Base-by-base conservation (phyloP, 371 early-diverging fungal species). In the Choanephora cucurbitarum region DNA sequence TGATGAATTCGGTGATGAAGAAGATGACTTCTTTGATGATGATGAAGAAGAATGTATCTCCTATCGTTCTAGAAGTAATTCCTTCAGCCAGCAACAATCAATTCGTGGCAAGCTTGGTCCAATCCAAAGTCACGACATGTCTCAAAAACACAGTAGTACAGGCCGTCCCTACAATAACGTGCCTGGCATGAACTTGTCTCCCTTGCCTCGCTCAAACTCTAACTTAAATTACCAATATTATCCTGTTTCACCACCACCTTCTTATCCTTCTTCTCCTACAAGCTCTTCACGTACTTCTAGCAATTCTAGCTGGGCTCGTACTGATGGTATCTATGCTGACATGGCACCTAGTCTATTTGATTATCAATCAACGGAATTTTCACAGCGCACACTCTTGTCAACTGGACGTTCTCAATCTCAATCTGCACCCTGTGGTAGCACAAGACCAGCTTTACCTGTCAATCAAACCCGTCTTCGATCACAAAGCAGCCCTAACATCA, bases 401-500 rank as follows among this genome's bases (percentile, higher is more conserved):
- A 54, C 60, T 31, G 75, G 75, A 23, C 73, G 80, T 21, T 72
- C 70, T n/a, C 67, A 75, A 42, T 80, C 80, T 1, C 77, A 76
- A n/a, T 72, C 75, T 9, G 54, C 69, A 13, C 68, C 69, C 21
- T 18, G 50, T n/a, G 64, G 18, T 39, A 37, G 42, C 22, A 41
- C 44, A 37, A 23, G 60, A 40, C 53, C 52, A 54, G 14, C 55
- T 24, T 23, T 58, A 11, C 50, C 59, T 33, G 28, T 66, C 55
- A 52, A 57, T 49, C 79, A 69, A 24, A 77, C 77, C n/a, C 75
- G 86, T 8, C 67, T 79, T 49, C 75, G 88, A 11, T 85, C 86
- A 11, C 83, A 83, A 52, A 85, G 85, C 57, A 88, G 81, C 58
- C 85, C 88, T 33, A 86, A 86, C 52, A 84, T 88, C 42, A 84